A percentile compares a stretch with the other conserved stretches of the same genome.
These are phyloP conservation scores for Nothophytophthora sp. DNA, from an alignment of 352 stramenopile species.

Conservation along the genomic window DNA sequence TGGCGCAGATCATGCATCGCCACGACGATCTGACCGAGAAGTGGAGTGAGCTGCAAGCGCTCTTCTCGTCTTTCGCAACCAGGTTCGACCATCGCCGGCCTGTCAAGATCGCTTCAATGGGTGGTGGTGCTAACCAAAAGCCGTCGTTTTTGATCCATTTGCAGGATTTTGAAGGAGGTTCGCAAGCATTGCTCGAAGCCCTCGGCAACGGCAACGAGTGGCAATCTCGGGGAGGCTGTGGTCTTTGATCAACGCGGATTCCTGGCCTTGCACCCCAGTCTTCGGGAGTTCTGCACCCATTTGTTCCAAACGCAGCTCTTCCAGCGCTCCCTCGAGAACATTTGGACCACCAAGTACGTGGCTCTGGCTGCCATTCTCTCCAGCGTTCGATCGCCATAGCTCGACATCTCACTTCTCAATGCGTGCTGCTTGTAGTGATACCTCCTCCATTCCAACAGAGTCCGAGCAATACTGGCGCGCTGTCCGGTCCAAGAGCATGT, in stretches of 20 bases:
- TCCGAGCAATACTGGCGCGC: slow-evolving; percentile 46
- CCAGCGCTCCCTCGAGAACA: slow-evolving; percentile 63
- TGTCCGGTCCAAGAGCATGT: slow-evolving; percentile 42
- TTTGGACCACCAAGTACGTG: slow-evolving; percentile 18
- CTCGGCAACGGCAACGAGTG: slow-evolving; percentile 1
- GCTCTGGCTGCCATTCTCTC: no score
- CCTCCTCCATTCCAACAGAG: slow-evolving; percentile 20
- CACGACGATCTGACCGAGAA: slow-evolving; percentile 62
- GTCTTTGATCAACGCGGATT: slow-evolving; percentile 63
- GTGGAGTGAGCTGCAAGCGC: slow-evolving; percentile 54
- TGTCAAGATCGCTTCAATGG: no score
- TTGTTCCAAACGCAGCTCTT: slow-evolving; percentile 81
- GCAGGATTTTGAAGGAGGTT: slow-evolving; percentile 62
- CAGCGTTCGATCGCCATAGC: no score
- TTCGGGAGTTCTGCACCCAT: slow-evolving; percentile 64
- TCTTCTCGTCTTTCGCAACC: slow-evolving; percentile 56
- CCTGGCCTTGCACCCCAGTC: slow-evolving; percentile 51
- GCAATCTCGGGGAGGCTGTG: slow-evolving; percentile 3
- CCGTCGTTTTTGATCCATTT: slow-evolving; percentile 1
- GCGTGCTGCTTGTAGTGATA: slow-evolving; percentile 14
- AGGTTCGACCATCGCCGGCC: no score
- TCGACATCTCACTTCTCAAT: slow-evolving; percentile 10
- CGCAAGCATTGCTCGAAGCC: slow-evolving; percentile 52
- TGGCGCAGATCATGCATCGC: slow-evolving; percentile 19
- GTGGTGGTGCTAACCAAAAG: no score